Evolutionary conservation across 1,284 basidiomycete species (phyloP).

Genomic region (Cystobasidium slooffiae): DNA sequence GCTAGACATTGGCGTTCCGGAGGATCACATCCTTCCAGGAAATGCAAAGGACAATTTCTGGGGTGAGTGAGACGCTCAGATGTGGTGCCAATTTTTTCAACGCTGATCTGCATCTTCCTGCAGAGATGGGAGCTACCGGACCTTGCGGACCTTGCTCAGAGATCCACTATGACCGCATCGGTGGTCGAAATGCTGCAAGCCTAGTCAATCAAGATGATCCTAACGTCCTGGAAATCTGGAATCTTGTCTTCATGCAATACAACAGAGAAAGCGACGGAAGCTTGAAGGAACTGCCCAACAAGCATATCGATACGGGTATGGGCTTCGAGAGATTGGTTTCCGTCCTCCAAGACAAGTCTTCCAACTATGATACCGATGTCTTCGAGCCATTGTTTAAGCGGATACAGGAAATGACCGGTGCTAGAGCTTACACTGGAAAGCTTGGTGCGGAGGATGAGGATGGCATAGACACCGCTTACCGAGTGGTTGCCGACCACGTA

Average conservation of each 20-base stretch:
- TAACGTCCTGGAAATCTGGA: constrained; percentile 98
- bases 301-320: constrained; percentile 98
- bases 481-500: constrained; percentile 95
- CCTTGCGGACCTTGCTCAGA: constrained; percentile 98
- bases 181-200: constrained; percentile 85
- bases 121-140: constrained; percentile 97
- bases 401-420: constrained; percentile 87
- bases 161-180: constrained; percentile 95
- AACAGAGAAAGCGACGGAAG: constrained; percentile 90
- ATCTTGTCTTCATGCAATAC: constrained; percentile 99
- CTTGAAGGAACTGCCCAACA: constrained; percentile 79
- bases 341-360: constrained; percentile 83
- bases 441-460: constrained; percentile 92
- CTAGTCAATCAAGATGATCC: constrained; percentile 96
- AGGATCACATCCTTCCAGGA: constrained; percentile 89
- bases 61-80: constrained; percentile 66
- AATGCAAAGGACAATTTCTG: constrained; percentile 99
- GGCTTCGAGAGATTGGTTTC: constrained; percentile 98
- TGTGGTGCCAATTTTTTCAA: not conserved
- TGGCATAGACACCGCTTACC: constrained; percentile 96
- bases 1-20: constrained; percentile 81
- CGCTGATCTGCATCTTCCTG: constrained; percentile 20
- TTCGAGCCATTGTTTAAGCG: constrained; percentile 87
- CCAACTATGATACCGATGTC: constrained; percentile 98
- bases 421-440: constrained; percentile 82